phyloP scores from a whole-genome alignment of 1,139 yeast genomes.

The Wickerhamomyces sp. region DNA sequence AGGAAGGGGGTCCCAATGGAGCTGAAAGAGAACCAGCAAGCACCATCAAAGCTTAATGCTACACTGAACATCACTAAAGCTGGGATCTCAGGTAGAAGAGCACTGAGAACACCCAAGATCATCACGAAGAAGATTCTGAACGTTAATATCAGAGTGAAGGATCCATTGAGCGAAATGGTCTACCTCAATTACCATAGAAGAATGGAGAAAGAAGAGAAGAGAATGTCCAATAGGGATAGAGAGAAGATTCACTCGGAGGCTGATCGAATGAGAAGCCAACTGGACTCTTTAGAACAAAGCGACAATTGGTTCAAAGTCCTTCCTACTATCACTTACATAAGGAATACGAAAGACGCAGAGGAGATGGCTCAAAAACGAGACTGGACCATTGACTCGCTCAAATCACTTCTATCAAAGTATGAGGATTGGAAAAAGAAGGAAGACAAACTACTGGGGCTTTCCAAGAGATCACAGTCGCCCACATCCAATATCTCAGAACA shows the following conservation, averaged over 20 bases:
- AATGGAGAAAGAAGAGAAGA: constrained; percentile 63
- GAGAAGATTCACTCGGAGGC: constrained; percentile 45
- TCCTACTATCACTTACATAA: constrained; percentile 48
- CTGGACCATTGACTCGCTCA: constrained; percentile 49
- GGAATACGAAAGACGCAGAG: constrained; percentile 37
- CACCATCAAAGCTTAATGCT: not conserved
- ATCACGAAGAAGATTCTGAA: constrained; percentile 1
- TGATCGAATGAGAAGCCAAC: constrained; percentile 43
- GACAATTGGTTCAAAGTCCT: constrained; percentile 50
- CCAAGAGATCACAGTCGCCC: constrained; percentile 4
- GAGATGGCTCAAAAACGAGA: constrained; percentile 49
- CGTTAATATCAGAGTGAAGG: constrained; percentile 21
- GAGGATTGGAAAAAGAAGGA: constrained; percentile 36
- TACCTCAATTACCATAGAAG: constrained; percentile 50
- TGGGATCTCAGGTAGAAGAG: not conserved
- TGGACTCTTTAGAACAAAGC: constrained; percentile 40
- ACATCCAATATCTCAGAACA: not conserved
- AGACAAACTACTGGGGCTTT: constrained; percentile 15
- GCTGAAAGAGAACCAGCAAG: not conserved
- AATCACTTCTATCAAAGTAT: constrained; percentile 41
- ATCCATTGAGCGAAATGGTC: constrained; percentile 41
- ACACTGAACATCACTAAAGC: not conserved
- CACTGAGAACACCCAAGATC: constrained; percentile 11
- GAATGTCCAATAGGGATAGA: constrained; percentile 56
- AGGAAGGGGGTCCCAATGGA: not conserved